Conservation (phyloP, 1,284 basidiomycete species). For the Crucibulum cyathiforme region DNA sequence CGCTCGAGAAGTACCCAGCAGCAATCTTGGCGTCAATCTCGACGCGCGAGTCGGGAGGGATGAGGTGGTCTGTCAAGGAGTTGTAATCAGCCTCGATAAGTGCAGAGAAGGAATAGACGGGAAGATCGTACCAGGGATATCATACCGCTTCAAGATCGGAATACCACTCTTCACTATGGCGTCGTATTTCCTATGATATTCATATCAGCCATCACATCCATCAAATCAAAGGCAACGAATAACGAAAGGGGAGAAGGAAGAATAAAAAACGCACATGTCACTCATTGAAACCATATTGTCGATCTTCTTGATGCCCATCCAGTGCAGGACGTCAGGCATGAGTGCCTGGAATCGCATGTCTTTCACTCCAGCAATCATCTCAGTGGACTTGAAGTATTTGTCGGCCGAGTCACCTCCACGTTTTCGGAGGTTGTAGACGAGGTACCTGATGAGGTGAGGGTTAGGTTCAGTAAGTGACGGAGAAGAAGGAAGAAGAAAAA, state of each 20-base stretch:
- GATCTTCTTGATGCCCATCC: constrained; percentile 91
- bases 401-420: constrained; percentile 91
- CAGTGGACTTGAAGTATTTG: constrained; percentile 94
- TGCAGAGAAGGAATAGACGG: not conserved
- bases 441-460: constrained; percentile 54
- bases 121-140: constrained; percentile 69
- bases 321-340: constrained; percentile 96
- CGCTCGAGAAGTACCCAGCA: constrained; percentile 87
- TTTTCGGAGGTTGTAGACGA: constrained; percentile 96
- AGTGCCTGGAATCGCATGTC: constrained; percentile 95
- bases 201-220: no score
- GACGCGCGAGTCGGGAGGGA: constrained; percentile 90
- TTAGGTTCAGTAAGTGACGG: no score
- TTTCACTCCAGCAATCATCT: constrained; percentile 93
- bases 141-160: constrained; percentile 81
- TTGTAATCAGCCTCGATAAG: no score
- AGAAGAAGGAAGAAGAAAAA: no score
- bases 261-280: constrained; percentile 59
- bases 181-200: constrained; percentile 82
- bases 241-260: not conserved
- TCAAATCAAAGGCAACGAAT: no score
- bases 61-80: constrained; percentile 69
- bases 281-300: constrained; percentile 94
- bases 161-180: constrained; percentile 91
- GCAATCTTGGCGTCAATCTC: constrained; percentile 96